Evolutionary conservation across 2,329 filamentous ascomycete genomes (phyloP).

Genomic region (Colletotrichum scovillei): DNA sequence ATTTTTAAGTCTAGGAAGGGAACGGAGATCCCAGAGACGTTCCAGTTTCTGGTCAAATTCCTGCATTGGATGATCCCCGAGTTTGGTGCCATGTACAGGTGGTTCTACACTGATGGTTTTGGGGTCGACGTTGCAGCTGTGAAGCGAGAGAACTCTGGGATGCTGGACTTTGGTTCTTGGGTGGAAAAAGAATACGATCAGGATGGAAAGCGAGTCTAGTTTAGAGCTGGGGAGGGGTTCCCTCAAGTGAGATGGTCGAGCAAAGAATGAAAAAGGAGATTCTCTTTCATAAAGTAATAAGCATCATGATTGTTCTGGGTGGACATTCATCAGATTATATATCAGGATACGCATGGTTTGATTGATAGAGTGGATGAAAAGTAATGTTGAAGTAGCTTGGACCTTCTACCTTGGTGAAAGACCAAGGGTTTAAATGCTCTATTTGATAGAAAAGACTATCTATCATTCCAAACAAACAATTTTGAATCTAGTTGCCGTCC

Average conservation of each 20-base stretch:
- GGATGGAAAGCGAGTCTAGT: background rate
- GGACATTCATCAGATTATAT: too few species aligned
- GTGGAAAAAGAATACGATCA: background rate
- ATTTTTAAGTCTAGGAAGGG: slow-evolving; percentile 40
- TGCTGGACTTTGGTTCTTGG: background rate
- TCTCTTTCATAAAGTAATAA: too few species aligned
- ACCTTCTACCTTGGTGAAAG: too few species aligned
- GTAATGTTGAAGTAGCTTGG: too few species aligned
- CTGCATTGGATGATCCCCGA: background rate
- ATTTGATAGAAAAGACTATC: background rate
- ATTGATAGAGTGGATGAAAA: too few species aligned
- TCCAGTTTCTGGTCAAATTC: background rate
- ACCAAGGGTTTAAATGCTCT: too few species aligned
- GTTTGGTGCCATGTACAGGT: background rate
- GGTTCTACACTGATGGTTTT: background rate
- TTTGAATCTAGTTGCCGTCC: background rate
- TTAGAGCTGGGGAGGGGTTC: background rate
- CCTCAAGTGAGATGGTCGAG: background rate
- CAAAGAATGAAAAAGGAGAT: too few species aligned
- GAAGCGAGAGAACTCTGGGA: background rate
- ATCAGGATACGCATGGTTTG: too few species aligned
- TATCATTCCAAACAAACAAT: background rate
- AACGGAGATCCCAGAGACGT: background rate
- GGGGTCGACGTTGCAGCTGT: background rate
- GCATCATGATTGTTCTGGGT: fast-evolving